Base-by-base conservation (phyloP, 2,329 filamentous ascomycete genomes). In the Diplodia corticola region DNA sequence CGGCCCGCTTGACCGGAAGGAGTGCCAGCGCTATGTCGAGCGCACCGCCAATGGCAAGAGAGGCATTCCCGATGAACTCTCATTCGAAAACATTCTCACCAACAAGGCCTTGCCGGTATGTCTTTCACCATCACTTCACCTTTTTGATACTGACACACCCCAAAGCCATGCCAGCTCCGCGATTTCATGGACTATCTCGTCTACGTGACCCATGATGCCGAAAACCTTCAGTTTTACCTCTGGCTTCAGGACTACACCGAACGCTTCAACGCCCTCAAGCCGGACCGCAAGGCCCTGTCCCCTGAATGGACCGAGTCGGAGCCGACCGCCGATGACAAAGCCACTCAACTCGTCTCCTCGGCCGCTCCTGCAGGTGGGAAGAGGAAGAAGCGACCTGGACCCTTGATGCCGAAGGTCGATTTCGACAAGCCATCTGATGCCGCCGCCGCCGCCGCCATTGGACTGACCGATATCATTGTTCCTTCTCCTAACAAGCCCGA, bases 171-270 rank as follows among this genome's bases (percentile, higher is more conserved):
- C 78, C 92, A 91, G 2, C 80, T 89, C 35, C 86, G 89, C 46
- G 91, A 95, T 76, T 93, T 95, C 75, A 92, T 94, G 89, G 91
- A 92, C 77, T 94, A 93, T 71, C 84, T 94, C 67, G 83, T 91
- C 68, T 93, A 94, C 75, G 86, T 94, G 67, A 91, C 94, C 76
- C 85, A 89, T 69, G 83, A 89, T 24, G 90, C 91, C 64, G 91
- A 95, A 79, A 94, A 94, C 74, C 81, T 95, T 22, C 81, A 85
- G 74, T 93, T 93, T 75, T 83, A 77, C 72, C 78, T 84, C 50
- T 84, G 82, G 82, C 87, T 86, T 73, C 84, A 82, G 66, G 85
- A 88, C 75, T 91, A 90, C 71, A 77, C 81, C 66, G 65, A 67
- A 49, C 84, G 86, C 53, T 90, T 88, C 81, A 81, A 82, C 24